phyloP scores from a whole-genome alignment of 1,284 basidiomycete species.

The Cutaneotrichosporon daszewskae region DNA sequence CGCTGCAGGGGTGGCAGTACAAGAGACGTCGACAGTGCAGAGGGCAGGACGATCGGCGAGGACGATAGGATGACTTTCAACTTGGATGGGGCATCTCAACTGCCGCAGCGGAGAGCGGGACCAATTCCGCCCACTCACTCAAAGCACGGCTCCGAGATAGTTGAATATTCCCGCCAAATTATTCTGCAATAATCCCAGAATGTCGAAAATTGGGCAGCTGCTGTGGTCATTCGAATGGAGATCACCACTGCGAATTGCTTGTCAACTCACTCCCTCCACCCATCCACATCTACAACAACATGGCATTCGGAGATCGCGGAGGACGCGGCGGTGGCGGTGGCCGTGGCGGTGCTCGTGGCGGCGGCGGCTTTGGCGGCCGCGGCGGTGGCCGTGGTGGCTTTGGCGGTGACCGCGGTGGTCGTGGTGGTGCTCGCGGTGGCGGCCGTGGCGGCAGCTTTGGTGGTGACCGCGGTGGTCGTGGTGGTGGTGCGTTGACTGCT shows the following conservation, averaged over 20 bases:
- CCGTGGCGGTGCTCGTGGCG: conserved; percentile 47
- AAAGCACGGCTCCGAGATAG: too few relatives aligned
- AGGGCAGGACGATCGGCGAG: too few relatives aligned
- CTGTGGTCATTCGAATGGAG: neutral
- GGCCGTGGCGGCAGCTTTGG: conserved; percentile 32
- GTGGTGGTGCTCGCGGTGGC: conserved; percentile 24
- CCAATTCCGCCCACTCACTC: neutral
- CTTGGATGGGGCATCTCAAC: too few relatives aligned
- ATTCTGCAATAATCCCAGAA: conserved; percentile 11
- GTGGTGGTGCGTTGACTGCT: conserved; percentile 33
- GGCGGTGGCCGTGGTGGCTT: conserved; percentile 39
- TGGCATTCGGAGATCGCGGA: conserved; percentile 51
- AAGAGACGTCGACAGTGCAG: too few relatives aligned
- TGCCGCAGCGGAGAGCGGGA: neutral
- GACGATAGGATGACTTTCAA: too few relatives aligned
- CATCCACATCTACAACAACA: conserved; percentile 19
- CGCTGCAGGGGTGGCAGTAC: too few relatives aligned
- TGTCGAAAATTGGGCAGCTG: conserved; percentile 7
- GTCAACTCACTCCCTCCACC: neutral
- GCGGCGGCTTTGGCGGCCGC: conserved; percentile 42
- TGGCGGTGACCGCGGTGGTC: conserved; percentile 32
- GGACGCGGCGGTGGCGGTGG: conserved; percentile 45
- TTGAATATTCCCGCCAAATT: conserved; percentile 3
- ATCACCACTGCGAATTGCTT: neutral
- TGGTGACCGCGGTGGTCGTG: conserved; percentile 28